Percentiles rank a stretch among this genome's conserved stretches.
Conservation (phyloP, 2,329 filamentous ascomycete genomes). For the Thelonectria blattea region DNA sequence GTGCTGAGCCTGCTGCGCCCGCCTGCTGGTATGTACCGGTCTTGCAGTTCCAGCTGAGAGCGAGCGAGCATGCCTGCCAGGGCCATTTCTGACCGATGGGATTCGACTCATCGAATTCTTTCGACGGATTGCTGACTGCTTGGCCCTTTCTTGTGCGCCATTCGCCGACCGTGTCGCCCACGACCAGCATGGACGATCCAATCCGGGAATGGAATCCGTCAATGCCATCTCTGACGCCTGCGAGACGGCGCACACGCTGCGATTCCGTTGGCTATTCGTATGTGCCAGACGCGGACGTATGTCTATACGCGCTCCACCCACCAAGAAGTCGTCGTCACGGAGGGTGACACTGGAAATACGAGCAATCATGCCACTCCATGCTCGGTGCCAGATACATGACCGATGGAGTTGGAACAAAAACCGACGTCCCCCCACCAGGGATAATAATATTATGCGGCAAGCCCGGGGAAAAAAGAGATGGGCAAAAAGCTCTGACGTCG, state of each 20-base stretch:
- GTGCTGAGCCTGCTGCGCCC: constrained; percentile 5
- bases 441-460: constrained; percentile 39
- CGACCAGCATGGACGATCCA: constrained; percentile 18
- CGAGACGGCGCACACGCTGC: background rate
- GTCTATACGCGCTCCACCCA: constrained; percentile 3
- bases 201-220: constrained; percentile 10
- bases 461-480: constrained; percentile 23
- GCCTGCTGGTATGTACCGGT: background rate
- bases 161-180: constrained; percentile 11
- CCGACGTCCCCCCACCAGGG: constrained; percentile 19
- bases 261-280: background rate
- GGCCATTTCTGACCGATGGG: constrained; percentile 14
- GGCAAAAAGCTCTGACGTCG: constrained; percentile 23
- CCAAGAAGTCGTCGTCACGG: constrained; percentile 8
- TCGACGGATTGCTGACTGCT: constrained; percentile 11
- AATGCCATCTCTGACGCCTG: constrained; percentile 16
- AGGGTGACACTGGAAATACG: constrained; percentile 21
- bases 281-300: constrained; percentile 1
- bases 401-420: constrained; percentile 20
- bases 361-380: constrained; percentile 22
- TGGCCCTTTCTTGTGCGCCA: constrained; percentile 11
- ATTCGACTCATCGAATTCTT: background rate
- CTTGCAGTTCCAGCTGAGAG: constrained; percentile 12
- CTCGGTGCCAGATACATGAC: constrained; percentile 7
- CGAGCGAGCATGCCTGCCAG: background rate